Base-by-base conservation (phyloP, 352 stramenopile species). In the Pythium periplocum region DNA sequence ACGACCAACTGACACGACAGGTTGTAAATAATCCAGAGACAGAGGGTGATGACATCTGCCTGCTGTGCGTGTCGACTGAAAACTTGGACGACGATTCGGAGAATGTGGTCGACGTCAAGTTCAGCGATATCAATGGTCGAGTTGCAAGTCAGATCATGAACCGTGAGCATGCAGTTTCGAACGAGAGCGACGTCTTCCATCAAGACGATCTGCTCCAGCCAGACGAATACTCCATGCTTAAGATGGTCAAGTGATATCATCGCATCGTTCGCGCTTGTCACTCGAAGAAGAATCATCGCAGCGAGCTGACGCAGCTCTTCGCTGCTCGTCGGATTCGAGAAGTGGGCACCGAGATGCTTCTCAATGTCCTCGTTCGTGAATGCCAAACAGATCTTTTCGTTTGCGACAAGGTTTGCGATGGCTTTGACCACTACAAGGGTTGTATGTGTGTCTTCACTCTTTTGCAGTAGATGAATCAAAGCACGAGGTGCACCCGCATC, bases 181-280 rank as follows among this genome's bases (percentile, higher is more conserved):
- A 92, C 78, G n/a, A 90, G 74, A 4, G 70, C 63, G 30, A 75
- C 64, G 32, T 90, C 73, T 36, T 86, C 78, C 74, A 90, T 90
- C 42, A 69, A 59, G 43, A 87, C 86, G 53, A 90, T 90, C 59
- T 90, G 74, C 52, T 90, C 76, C 79, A 87, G 87, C 79, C 79
- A 90, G 3, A 84, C 63, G 7, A 90, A 78, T 44, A 86, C 77
- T 10, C 72, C 75, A 38, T 71, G 57, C 43, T 81, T 84, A 4
- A 86, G 49, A 49, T 70, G 73, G n/a, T 90, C 81, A 0, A 78
- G 59, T 10, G 75, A 86, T 53, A 87, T 74, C 48, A 87, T 54
- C 0, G 77, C 74, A 43, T 89, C 78, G 51, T 88, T 88, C 11
- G 77, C 73, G 45, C 82, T 89, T 4, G 82, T 85, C 38, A 87